Evolutionary conservation across 805 yeast genomes (phyloP).

Genomic region (Pichia manshurica): DNA sequence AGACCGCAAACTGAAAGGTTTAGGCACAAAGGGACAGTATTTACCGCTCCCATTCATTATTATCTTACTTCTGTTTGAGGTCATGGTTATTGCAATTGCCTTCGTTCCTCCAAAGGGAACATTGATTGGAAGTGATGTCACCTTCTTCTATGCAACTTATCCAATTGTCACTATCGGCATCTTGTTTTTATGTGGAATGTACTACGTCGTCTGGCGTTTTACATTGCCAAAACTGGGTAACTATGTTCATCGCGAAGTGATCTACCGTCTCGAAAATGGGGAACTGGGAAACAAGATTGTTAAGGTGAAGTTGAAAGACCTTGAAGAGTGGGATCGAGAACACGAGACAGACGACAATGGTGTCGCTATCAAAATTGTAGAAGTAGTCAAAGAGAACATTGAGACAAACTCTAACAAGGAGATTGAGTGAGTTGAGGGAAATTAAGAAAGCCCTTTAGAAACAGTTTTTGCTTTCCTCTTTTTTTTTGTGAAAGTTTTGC

Average conservation of each 20-base stretch:
- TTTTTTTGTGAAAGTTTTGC: too few relatives aligned
- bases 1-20: conserved; percentile 31
- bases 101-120: conserved; percentile 39
- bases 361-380: conserved; percentile 5
- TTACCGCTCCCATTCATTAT: conserved; percentile 32
- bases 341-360: conserved; percentile 14
- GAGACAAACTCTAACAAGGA: background rate
- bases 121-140: conserved; percentile 36
- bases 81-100: conserved; percentile 37
- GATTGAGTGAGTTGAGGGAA: too few relatives aligned
- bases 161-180: conserved; percentile 36
- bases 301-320: conserved; percentile 29
- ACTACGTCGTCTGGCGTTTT: conserved; percentile 34
- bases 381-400: background rate
- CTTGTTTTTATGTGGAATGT: conserved; percentile 28
- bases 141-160: conserved; percentile 39
- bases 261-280: conserved; percentile 32
- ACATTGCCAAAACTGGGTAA: conserved; percentile 31
- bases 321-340: conserved; percentile 31
- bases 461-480: too few relatives aligned
- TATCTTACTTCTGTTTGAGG: conserved; percentile 30
- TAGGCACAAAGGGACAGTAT: conserved; percentile 32
- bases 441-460: too few relatives aligned
- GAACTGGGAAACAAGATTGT: conserved; percentile 37
- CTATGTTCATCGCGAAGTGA: conserved; percentile 30